phyloP scores from a whole-genome alignment of 192 early-diverging fungal species.

The Linnemannia exigua region DNA sequence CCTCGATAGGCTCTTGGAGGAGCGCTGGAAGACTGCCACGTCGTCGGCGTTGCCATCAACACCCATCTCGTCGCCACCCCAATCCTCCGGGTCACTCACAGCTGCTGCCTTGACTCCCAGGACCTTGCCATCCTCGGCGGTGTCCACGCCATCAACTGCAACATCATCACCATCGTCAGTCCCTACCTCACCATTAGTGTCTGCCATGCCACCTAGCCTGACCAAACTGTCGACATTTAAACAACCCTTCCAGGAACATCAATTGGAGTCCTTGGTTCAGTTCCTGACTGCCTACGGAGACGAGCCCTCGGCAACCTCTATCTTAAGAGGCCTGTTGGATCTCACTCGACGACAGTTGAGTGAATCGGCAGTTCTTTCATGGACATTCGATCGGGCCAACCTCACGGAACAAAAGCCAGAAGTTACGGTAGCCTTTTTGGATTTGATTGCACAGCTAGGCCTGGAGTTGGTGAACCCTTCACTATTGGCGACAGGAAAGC shows the following conservation, averaged over 20 bases:
- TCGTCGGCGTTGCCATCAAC: background rate
- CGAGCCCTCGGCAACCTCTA: conserved; percentile 36
- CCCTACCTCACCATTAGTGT: background rate
- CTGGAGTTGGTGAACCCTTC: conserved; percentile 12
- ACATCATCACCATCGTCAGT: background rate
- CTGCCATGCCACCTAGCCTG: background rate
- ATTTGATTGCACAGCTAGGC: conserved; percentile 34
- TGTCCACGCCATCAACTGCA: background rate
- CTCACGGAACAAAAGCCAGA: conserved; percentile 49
- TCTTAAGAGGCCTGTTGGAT: conserved; percentile 38
- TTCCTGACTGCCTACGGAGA: conserved; percentile 34
- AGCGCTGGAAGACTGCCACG: conserved; percentile 31
- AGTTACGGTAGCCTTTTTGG: conserved; percentile 39
- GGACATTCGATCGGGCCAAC: conserved; percentile 50
- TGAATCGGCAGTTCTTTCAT: conserved; percentile 17
- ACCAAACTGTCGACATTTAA: conserved; percentile 17
- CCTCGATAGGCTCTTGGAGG: conserved; percentile 22
- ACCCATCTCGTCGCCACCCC: conserved; percentile 19
- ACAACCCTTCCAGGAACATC: conserved; percentile 42
- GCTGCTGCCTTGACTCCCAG: conserved; percentile 3
- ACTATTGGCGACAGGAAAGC: background rate
- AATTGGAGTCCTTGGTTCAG: conserved; percentile 33
- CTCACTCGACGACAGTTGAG: conserved; percentile 35
- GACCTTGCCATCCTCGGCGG: conserved; percentile 10
- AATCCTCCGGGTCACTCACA: conserved; percentile 18